Evolutionary conservation across 352 stramenopile genomes (phyloP).

Genomic region (Pythium apleroticum): DNA sequence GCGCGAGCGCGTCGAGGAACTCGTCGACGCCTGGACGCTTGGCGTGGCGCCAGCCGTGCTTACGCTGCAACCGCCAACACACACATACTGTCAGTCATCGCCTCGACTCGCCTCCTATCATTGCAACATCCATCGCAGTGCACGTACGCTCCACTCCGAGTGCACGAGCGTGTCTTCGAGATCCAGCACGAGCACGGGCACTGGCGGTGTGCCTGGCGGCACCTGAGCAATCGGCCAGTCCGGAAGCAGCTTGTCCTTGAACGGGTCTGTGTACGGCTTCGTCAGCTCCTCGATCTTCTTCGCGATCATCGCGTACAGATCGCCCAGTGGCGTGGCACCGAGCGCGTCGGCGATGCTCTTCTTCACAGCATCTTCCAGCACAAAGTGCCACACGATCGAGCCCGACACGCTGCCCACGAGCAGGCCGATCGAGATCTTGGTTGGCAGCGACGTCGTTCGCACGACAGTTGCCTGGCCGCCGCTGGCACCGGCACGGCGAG

Average conservation of each 20-base stretch:
- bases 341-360: conserved; percentile 42
- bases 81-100: neutral
- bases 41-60: conserved; percentile 86
- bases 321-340: conserved; percentile 59
- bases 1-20: conserved; percentile 79
- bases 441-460: conserved; percentile 72
- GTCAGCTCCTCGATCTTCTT: conserved; percentile 70
- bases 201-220: conserved; percentile 68
- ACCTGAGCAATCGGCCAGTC: conserved; percentile 85
- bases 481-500: conserved; percentile 33
- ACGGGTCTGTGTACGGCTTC: conserved; percentile 81
- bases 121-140: neutral
- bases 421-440: conserved; percentile 66
- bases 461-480: conserved; percentile 41
- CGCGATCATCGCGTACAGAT: conserved; percentile 55
- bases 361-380: conserved; percentile 66
- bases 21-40: conserved; percentile 86
- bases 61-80: conserved; percentile 53
- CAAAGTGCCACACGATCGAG: conserved; percentile 68
- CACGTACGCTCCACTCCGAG: conserved; percentile 85
- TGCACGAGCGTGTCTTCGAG: conserved; percentile 87
- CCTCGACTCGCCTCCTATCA: neutral
- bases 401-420: conserved; percentile 65
- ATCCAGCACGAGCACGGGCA: conserved; percentile 82
- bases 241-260: conserved; percentile 77